These are phyloP conservation scores for Globisporangium alternatum DNA, from an alignment of 352 stramenopile species.

Conservation along the genomic window DNA sequence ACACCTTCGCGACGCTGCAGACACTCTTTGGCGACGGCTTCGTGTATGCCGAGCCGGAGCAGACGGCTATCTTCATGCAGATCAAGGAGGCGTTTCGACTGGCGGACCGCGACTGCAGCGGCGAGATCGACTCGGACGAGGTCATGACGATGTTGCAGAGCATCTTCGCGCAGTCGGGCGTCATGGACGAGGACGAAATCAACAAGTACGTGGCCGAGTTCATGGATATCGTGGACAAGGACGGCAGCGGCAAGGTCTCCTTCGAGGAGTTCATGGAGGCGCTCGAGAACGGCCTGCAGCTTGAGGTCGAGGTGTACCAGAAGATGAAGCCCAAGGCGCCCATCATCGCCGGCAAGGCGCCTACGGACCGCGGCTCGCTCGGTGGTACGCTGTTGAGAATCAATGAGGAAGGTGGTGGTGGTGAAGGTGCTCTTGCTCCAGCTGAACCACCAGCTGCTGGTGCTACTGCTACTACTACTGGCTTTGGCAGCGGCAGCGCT, in stretches of 20 bases:
- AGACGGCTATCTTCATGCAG: slow-evolving; percentile 85
- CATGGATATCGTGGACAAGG: slow-evolving; percentile 68
- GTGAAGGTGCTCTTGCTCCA: no score
- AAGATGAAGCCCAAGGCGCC: slow-evolving; percentile 24
- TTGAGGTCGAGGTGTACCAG: slow-evolving; percentile 73
- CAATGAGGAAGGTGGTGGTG: slow-evolving; percentile 1
- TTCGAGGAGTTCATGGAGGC: slow-evolving; percentile 83
- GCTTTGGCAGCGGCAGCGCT: background rate
- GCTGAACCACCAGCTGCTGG: no score
- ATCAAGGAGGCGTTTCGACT: slow-evolving; percentile 85
- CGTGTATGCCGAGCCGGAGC: slow-evolving; percentile 69
- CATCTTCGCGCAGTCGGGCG: slow-evolving; percentile 73
- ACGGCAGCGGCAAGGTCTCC: slow-evolving; percentile 64
- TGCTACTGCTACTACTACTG: background rate
- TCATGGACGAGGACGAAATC: slow-evolving; percentile 64
- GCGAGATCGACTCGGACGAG: slow-evolving; percentile 77
- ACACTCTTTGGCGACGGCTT: slow-evolving; percentile 74
- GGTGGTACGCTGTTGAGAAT: background rate
- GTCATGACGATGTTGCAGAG: slow-evolving; percentile 67
- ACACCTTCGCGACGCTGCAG: slow-evolving; percentile 74
- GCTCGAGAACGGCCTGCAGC: slow-evolving; percentile 68
- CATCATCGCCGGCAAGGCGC: slow-evolving; percentile 8
- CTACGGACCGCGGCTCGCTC: slow-evolving; percentile 7
- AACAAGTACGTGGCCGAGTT: slow-evolving; percentile 68
- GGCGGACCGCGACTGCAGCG: slow-evolving; percentile 75